These are phyloP conservation scores for Porcisia hertigi DNA, from an alignment of 208 protist genomes.

Conservation along the genomic window DNA sequence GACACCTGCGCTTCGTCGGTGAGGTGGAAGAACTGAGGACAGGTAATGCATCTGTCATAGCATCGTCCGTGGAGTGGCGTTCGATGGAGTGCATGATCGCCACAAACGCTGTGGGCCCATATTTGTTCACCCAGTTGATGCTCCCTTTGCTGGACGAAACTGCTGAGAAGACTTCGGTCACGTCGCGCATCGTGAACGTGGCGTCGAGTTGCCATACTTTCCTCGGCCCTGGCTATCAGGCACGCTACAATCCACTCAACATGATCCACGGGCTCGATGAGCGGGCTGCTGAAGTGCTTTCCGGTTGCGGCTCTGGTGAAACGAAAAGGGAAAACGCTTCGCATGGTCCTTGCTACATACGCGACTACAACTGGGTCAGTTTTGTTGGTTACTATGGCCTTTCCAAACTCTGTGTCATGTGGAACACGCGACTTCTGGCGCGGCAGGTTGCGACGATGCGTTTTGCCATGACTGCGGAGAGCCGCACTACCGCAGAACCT, in stretches of 20 bases:
- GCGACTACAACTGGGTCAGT: slow-evolving; percentile 51
- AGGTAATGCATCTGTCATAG: slow-evolving; percentile 10
- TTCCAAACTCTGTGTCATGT: slow-evolving; percentile 85
- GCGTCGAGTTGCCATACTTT: slow-evolving; percentile 87
- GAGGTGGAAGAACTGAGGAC: slow-evolving; percentile 16
- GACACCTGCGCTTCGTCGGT: slow-evolving; percentile 41
- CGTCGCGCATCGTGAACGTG: slow-evolving; percentile 85
- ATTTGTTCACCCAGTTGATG: slow-evolving; percentile 76
- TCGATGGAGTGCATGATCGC: slow-evolving; percentile 76
- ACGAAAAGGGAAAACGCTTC: not conserved
- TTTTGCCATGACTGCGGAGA: slow-evolving; percentile 16
- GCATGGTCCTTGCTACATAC: slow-evolving; percentile 22
- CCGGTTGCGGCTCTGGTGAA: not conserved
- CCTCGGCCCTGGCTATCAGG: slow-evolving; percentile 42
- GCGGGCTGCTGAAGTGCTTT: slow-evolving; percentile 18
- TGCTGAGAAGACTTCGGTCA: slow-evolving; percentile 48
- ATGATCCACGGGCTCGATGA: slow-evolving; percentile 63
- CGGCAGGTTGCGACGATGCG: slow-evolving; percentile 41
- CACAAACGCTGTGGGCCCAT: slow-evolving; percentile 81
- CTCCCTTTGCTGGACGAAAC: slow-evolving; percentile 69
- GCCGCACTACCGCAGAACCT: not conserved
- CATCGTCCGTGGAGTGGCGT: slow-evolving; percentile 31
- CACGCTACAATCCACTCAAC: slow-evolving; percentile 42
- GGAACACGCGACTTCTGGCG: slow-evolving; percentile 77
- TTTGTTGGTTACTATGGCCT: slow-evolving; percentile 90